Evolutionary conservation across 176 grass and related monocot genomes (phyloP).

Genomic region (Olyra latifolia): DNA sequence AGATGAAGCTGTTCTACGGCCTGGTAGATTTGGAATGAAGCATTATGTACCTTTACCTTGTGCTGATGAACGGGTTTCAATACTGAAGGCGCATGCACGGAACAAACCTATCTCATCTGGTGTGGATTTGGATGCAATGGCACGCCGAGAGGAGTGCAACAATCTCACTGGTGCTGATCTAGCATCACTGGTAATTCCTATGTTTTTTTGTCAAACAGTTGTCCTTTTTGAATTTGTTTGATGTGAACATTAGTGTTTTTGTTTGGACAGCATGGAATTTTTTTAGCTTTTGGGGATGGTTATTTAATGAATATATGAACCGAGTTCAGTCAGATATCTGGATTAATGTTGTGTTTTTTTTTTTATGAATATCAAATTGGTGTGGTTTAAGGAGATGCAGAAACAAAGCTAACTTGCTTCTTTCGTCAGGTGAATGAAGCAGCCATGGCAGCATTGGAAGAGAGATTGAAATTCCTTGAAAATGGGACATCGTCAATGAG

Average conservation of each 20-base stretch:
- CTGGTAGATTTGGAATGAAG: slow-evolving; percentile 82
- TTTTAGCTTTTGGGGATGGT: background rate
- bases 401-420: background rate
- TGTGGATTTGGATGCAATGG: slow-evolving; percentile 62
- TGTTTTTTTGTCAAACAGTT: background rate
- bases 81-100: slow-evolving; percentile 70
- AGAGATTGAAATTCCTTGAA: slow-evolving; percentile 46
- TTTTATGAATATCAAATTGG: background rate
- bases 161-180: slow-evolving; percentile 79
- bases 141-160: slow-evolving; percentile 49
- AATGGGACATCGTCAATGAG: slow-evolving; percentile 44
- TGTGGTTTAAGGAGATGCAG: background rate
- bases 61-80: slow-evolving; percentile 58
- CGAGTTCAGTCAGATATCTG: background rate
- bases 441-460: slow-evolving; percentile 68
- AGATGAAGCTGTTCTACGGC: slow-evolving; percentile 77
- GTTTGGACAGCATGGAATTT: background rate
- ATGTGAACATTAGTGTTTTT: background rate
- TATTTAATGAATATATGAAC: background rate
- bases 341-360: background rate
- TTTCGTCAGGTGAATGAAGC: slow-evolving; percentile 77
- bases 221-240: background rate
- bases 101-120: slow-evolving; percentile 57
- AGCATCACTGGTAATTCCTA: slow-evolving; percentile 61
- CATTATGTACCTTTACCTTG: slow-evolving; percentile 78